Evolutionary conservation across 257 asterid species (phyloP).

Genomic region (Capsicum rhomboideum): DNA sequence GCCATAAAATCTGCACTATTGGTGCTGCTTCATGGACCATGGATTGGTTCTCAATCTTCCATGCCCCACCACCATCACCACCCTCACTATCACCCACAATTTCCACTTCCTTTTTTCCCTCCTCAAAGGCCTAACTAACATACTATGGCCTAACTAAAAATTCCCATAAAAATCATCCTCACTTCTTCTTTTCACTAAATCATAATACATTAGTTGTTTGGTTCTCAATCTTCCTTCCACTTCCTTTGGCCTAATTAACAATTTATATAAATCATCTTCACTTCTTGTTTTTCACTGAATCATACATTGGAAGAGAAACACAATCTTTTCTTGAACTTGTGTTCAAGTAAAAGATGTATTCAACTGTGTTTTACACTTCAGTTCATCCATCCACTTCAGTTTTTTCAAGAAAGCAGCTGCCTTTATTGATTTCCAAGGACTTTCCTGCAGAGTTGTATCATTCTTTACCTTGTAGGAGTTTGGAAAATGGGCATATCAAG

Average conservation of each 20-base stretch:
- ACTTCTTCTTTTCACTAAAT: neutral
- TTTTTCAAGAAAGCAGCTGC: constrained; percentile 34
- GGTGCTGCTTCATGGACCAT: constrained; percentile 23
- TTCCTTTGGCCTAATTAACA: neutral
- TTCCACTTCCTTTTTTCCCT: neutral
- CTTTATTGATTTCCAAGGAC: constrained; percentile 20
- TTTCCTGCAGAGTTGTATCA: constrained; percentile 26
- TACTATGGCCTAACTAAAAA: neutral
- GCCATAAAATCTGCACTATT: constrained; percentile 28
- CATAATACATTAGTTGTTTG: constrained; percentile 12
- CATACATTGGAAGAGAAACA: neutral
- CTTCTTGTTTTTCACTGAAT: neutral
- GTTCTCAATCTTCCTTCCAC: constrained; percentile 14
- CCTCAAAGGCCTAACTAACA: neutral
- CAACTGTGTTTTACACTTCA: constrained; percentile 39
- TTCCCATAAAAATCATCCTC: neutral
- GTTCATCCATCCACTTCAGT: constrained; percentile 34
- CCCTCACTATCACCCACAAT: neutral
- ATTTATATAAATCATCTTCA: neutral
- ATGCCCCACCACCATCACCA: constrained; percentile 34
- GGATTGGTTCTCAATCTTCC: constrained; percentile 39
- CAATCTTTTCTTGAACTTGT: neutral
- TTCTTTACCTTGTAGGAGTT: constrained; percentile 14
- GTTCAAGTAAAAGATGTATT: constrained; percentile 23
- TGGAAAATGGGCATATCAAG: constrained; percentile 19